Evolutionary conservation across 257 asterid genomes (phyloP), one percentile per base, ranked within the genome.

Genomic region (Craterostigma plantagineum): DNA sequence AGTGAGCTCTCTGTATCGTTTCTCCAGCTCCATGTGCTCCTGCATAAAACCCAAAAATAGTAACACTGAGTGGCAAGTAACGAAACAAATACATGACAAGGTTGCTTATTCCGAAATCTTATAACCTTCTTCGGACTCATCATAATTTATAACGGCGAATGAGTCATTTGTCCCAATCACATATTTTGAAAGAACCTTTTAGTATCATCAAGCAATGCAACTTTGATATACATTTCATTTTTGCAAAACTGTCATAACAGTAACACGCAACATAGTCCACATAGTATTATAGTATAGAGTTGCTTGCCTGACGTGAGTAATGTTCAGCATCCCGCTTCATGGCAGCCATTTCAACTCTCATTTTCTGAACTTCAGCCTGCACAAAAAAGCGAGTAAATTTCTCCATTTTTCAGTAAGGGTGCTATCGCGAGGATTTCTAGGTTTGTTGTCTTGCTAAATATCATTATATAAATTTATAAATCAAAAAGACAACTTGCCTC

Each of bases 251-350:
- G 6, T 23, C 30, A 23, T 6, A 23, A n/a, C n/a, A n/a, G n/a
- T n/a, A n/a, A 23, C 30, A 23, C 30, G 6, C 30, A 23, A 23
- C 30, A 23, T 23, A 23, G 30, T 23, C 30, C 30, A 23, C 30
- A 23, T 23, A 23, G 6, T 23, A 23, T 23, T 23, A 2, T 23
- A 23, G 30, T 2, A 23, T 23, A 23, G 30, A 23, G 6, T 23
- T 23, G 30, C 30, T 18, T 60, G 84, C 99, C 80, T 84, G 83
- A 43, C 92, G 94, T 34, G 99, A 91, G 58, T 90, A 90, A 65
- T 84, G 99, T 68, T 90, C 99, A 59, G 96, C 93, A 61, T 90
- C 96, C 80, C 99, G 71, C 73, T 77, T 91, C 91, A 91, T 79
- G 49, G 96, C 78, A 69, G 96, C 94, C 77, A 79, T 77, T 77